Base-by-base conservation (phyloP, 169 alveolate genomes). In the Besnoitia besnoiti region DNA sequence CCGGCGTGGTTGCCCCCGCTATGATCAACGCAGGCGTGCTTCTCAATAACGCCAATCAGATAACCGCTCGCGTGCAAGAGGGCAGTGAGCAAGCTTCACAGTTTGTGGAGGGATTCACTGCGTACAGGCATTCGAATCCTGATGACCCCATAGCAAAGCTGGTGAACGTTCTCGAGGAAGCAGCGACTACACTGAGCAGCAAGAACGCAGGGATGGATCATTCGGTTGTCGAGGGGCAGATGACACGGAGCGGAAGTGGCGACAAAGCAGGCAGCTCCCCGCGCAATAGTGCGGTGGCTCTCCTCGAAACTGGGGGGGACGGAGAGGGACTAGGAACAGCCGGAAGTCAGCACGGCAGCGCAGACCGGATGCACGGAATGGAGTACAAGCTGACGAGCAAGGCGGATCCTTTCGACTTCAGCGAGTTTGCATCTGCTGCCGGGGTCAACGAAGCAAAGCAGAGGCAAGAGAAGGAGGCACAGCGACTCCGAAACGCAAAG, bases 21-120 rank as follows among this genome's bases (percentile, higher is more conserved):
- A 55, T 77, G 27, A 39, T 21, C 21, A 37, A 77, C 40, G 87
- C 87, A 24, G 40, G 40, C 35, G 87, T 27, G 49, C n/a, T 77
- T 0, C 37, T 77, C n/a, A 3, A 42, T 35, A 42, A 77, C 7
- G 87, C 87, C 33, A 37, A 77, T 44, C 61, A 77, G 59, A 40
- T 77, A n/a, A 77, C 35, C 59, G 87, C 87, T 8, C 87, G 87
- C 24, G 87, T 77, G 40, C 87, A 77, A 37, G 59, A 77, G 30
- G 87, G 87, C 14, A 77, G 87, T 39, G 87, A 40, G n/a, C 87
- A 77, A 39, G 87, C 87, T 42, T 40, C 87, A 37, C 87, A 77
- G 59, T 42, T 77, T 21, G 7, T 77, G 33, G 55, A 77, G 7
- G 87, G 40, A 37, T 40, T 77, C 50, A 40, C 87, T 0, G 87